phyloP scores from a whole-genome alignment of 164 flowering plant genomes.

The Kalanchoe fedtschenkoi region DNA sequence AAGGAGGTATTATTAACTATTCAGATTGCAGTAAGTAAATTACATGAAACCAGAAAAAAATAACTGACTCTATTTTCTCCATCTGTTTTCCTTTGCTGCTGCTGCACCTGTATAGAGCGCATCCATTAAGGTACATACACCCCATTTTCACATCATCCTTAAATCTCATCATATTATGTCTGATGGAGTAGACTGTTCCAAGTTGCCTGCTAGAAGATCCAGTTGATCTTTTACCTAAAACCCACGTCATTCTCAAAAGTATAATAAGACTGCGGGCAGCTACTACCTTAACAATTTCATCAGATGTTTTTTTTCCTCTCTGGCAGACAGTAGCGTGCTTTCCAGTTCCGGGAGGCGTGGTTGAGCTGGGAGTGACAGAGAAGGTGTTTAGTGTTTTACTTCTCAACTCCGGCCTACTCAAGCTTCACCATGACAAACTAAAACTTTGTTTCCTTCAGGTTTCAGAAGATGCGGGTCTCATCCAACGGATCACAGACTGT shows the following conservation, averaged over 20 bases:
- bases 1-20: too few species aligned
- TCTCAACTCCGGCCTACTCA: background rate
- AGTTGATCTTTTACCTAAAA: too few species aligned
- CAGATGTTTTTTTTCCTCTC: background rate
- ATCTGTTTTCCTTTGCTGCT: background rate
- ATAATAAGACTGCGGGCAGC: background rate
- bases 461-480: background rate
- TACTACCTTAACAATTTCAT: background rate
- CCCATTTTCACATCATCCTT: background rate
- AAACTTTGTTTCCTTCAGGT: background rate
- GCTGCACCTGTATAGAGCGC: conserved; percentile 46
- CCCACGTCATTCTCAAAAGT: too few species aligned
- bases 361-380: conserved; percentile 79
- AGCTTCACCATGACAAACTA: too few species aligned
- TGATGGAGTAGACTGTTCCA: too few species aligned
- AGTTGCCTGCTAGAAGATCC: background rate
- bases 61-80: background rate
- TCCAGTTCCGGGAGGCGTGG: conserved; percentile 69
- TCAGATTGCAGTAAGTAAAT: too few species aligned
- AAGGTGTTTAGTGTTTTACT: conserved; percentile 43
- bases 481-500: background rate
- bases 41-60: background rate
- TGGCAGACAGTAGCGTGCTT: conserved; percentile 88
- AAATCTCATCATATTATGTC: too few species aligned
- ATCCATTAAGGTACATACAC: conserved; percentile 70